A percentile compares a stretch with the other conserved stretches of the same genome.
Evolutionary conservation across 2,329 filamentous ascomycete species (phyloP).

Genomic region (Diplodia sapinea): DNA sequence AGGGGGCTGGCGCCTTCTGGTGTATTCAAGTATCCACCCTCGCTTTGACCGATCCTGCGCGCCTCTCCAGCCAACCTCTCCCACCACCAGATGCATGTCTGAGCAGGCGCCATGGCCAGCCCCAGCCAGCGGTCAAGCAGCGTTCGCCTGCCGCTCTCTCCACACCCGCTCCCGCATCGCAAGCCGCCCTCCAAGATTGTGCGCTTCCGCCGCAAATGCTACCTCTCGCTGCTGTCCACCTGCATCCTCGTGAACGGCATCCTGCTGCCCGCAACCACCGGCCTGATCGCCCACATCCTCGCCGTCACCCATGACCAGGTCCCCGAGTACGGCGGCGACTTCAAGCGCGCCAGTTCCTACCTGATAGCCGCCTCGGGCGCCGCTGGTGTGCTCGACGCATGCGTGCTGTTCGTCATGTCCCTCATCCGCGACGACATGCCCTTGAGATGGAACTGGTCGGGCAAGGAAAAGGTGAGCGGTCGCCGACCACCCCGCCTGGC

Average conservation of each 20-base stretch:
- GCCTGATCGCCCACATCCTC: constrained; percentile 17
- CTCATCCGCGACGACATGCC: constrained; percentile 5
- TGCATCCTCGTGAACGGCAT: constrained; percentile 19
- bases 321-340: constrained; percentile 10
- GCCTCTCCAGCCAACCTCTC: background rate
- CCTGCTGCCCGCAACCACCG: constrained; percentile 20
- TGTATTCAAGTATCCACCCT: constrained; percentile 7
- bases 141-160: constrained; percentile 9
- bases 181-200: constrained; percentile 1
- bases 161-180: background rate
- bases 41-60: background rate
- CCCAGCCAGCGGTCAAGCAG: constrained; percentile 15
- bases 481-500: background rate
- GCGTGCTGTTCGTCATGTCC: constrained; percentile 4
- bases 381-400: constrained; percentile 5
- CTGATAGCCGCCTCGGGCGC: constrained; percentile 5
- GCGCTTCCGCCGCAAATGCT: constrained; percentile 16
- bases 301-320: constrained; percentile 20
- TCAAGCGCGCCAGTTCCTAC: constrained; percentile 10
- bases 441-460: constrained; percentile 15
- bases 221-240: background rate
- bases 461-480: constrained; percentile 18
- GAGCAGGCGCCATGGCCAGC: constrained; percentile 18
- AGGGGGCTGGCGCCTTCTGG: constrained; percentile 7
- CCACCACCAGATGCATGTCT: too few relatives aligned